Conservation (phyloP, 352 stramenopile species). For the Pythium periplocum region DNA sequence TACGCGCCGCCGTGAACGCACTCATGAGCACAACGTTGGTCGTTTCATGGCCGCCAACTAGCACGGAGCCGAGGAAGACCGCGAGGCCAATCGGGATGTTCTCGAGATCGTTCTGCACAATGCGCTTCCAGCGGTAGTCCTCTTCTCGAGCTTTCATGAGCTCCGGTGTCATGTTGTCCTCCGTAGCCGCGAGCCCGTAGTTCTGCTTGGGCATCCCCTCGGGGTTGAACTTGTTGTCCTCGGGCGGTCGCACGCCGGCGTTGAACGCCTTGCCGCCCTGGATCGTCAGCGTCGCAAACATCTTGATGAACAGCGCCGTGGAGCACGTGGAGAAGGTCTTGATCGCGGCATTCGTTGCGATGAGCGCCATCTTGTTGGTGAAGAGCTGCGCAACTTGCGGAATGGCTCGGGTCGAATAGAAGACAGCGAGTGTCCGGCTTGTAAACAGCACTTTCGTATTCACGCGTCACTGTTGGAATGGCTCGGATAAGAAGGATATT, state of each 20-base stretch:
- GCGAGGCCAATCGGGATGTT: slow-evolving; percentile 24
- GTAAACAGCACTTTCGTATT: too few species aligned
- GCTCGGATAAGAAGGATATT: too few species aligned
- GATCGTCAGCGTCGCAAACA: slow-evolving; percentile 25
- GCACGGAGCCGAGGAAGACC: slow-evolving; percentile 29
- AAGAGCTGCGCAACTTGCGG: not conserved
- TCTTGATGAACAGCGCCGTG: slow-evolving; percentile 28
- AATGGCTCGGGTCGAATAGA: not conserved
- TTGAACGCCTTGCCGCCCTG: slow-evolving; percentile 31
- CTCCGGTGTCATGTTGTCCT: slow-evolving; percentile 17
- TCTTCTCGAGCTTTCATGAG: slow-evolving; percentile 7
- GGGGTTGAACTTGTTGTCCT: slow-evolving; percentile 17
- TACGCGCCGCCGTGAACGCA: slow-evolving; percentile 25
- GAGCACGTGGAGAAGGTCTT: slow-evolving; percentile 31
- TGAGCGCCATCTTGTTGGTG: slow-evolving; percentile 8
- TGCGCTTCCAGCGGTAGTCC: slow-evolving; percentile 23
- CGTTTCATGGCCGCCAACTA: slow-evolving; percentile 27
- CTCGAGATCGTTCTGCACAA: slow-evolving; percentile 29
- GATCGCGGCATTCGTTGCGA: slow-evolving; percentile 20
- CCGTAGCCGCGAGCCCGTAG: slow-evolving; percentile 12
- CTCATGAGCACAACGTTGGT: slow-evolving; percentile 33
- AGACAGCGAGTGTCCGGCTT: too few species aligned
- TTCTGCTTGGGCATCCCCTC: slow-evolving; percentile 17
- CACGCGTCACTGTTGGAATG: too few species aligned
- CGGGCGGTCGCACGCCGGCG: slow-evolving; percentile 21